These are phyloP conservation scores for Boechera retrofracta DNA, from an alignment of 345 rosid species.

Conservation along the genomic window DNA sequence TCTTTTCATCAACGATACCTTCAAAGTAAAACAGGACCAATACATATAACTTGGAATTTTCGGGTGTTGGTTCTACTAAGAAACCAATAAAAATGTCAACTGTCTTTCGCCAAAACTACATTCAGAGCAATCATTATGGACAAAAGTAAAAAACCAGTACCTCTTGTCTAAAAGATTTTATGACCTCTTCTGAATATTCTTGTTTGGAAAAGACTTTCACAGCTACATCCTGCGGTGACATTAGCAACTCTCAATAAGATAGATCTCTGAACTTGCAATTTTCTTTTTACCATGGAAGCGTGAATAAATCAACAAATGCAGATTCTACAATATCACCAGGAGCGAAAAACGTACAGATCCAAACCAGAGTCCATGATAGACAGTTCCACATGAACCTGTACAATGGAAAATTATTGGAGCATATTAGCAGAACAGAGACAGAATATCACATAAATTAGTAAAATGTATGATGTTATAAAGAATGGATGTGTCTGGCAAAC, in stretches of 20 bases:
- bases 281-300: background rate
- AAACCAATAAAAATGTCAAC: background rate
- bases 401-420: slow-evolving; percentile 29
- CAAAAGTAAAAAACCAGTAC: slow-evolving; percentile 43
- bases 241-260: slow-evolving; percentile 30
- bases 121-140: slow-evolving; percentile 2
- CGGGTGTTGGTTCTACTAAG: slow-evolving; percentile 16
- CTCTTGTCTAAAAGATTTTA: slow-evolving; percentile 85
- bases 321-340: slow-evolving; percentile 27
- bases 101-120: background rate
- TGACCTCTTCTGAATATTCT: slow-evolving; percentile 85
- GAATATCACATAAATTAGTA: slow-evolving; percentile 33
- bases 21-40: slow-evolving; percentile 36
- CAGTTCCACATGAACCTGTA: slow-evolving; percentile 98
- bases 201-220: slow-evolving; percentile 93
- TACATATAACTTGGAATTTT: background rate
- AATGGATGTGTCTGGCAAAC: slow-evolving; percentile 25
- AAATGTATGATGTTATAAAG: slow-evolving; percentile 16
- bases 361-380: slow-evolving; percentile 94
- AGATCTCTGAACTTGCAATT: slow-evolving; percentile 7
- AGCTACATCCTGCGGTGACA: slow-evolving; percentile 86
- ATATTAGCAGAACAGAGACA: slow-evolving; percentile 29
- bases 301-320: slow-evolving; percentile 42
- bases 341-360: slow-evolving; percentile 89
- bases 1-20: slow-evolving; percentile 93